Base-by-base conservation (phyloP, 768 basidiomycete species). In the Gautieria morchelliformis region DNA sequence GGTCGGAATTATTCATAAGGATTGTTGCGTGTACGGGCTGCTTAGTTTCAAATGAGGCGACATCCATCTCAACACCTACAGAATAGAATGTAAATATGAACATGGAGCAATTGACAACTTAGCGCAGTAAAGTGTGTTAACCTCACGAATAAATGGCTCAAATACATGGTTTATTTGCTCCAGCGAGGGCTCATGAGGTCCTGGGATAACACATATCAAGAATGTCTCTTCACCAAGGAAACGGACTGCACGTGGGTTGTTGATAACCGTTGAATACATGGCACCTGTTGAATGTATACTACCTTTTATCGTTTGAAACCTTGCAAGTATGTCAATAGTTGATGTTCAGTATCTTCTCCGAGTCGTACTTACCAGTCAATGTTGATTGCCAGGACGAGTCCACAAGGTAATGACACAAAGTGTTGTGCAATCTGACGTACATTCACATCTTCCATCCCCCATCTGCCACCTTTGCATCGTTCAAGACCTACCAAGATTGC, bases 221-320 rank as follows among this genome's bases (percentile, higher is more conserved):
- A 56, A 44, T 6, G 66, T 68, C 33, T 68, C 67, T 44, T 66
- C 64, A 3, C 52, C 47, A 0, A 64, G 45, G 33, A 47, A 63
- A 4, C 63, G 57, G 6, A 66, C 61, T 2, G 40, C 14, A 8
- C 62, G 63, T 4, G 61, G 65, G 45, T 63, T 66, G 49, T 65
- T 68, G 61, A 57, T 54, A 4, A 64, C 48, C 0, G 63, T 64
- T 7, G 58, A 9, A 52, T 69, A 69, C 11, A 69, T 14, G 0
- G 67, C 67, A 8, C 68, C 68, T 0, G 61, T 63, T 4, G 65
- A 67, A 60, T 65, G 62, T 45, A 54, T 3, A 53, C 50, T 8
- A 45, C 40, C 40, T 62, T 64, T 9, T 61, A 54, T 0, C 47
- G 24, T 62, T 60, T 50, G 67, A 68, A 65, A 66, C 68, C 40